A percentile compares a stretch with the other conserved stretches of the same genome.
phyloP scores from a whole-genome alignment of 805 yeast genomes.

The Wickerhamomyces ciferrii region DNA sequence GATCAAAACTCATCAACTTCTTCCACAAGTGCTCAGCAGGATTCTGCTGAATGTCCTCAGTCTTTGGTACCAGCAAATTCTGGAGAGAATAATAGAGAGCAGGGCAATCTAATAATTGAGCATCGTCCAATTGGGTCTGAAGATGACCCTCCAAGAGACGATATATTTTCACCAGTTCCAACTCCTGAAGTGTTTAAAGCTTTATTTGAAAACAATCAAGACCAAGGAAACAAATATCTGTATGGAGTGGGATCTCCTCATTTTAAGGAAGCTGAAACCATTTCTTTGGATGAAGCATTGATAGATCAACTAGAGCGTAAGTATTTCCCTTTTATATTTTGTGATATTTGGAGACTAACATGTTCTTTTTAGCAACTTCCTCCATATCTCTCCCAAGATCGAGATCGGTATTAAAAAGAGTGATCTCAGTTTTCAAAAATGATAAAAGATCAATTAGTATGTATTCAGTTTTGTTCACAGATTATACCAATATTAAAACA shows the following conservation, averaged over 20 bases:
- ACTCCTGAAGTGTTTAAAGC: constrained; percentile 2
- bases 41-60: not conserved
- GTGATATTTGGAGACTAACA: too few species aligned
- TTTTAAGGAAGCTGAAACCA: not conserved
- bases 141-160: not conserved
- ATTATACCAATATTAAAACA: too few species aligned
- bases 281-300: not conserved
- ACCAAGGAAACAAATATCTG: not conserved
- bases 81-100: not conserved
- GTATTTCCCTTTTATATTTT: too few species aligned
- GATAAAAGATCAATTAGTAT: not conserved
- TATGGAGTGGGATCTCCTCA: not conserved
- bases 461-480: too few species aligned
- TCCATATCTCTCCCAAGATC: not conserved
- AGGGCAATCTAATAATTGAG: not conserved
- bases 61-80: not conserved
- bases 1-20: not conserved
- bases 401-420: constrained; percentile 8
- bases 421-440: constrained; percentile 7
- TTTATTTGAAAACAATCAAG: not conserved
- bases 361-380: not conserved
- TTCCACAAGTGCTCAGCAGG: not conserved
- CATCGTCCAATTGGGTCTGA: not conserved
- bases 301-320: not conserved
- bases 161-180: not conserved